Conservation (phyloP, 1,284 basidiomycete genomes). For the Moesziomyces globuligerus region DNA sequence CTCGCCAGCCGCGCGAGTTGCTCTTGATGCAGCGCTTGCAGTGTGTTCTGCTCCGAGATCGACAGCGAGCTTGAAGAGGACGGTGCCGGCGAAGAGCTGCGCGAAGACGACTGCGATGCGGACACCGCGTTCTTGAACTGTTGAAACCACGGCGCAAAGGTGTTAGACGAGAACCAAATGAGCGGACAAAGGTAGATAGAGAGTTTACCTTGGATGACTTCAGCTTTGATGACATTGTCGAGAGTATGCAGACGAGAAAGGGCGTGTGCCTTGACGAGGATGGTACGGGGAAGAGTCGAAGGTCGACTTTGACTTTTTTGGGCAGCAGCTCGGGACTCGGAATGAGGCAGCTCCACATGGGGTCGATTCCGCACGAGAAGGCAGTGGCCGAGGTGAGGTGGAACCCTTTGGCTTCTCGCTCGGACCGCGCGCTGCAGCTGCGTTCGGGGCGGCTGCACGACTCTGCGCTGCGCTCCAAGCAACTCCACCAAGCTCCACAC, state of each 20-base stretch:
- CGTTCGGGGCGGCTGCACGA: no score
- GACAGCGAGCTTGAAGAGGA: neutral
- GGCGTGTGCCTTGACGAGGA: no score
- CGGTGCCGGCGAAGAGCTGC: constrained; percentile 6
- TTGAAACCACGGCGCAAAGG: neutral
- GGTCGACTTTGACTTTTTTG: constrained; percentile 10
- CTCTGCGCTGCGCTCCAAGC: neutral
- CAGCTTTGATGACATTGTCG: constrained; percentile 23
- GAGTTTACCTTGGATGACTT: constrained; percentile 20
- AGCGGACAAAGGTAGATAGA: no score
- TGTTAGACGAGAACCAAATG: constrained; percentile 1
- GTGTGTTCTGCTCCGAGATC: constrained; percentile 14
- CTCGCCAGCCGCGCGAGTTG: constrained; percentile 23
- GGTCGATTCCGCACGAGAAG: constrained; percentile 31
- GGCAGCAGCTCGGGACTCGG: constrained; percentile 17
- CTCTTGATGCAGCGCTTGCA: constrained; percentile 38
- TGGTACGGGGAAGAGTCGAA: no score
- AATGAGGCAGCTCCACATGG: constrained; percentile 15
- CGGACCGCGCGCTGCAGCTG: neutral
- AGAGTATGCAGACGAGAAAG: neutral
- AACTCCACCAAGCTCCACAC: constrained; percentile 1
- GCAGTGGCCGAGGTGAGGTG: constrained; percentile 23
- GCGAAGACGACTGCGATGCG: constrained; percentile 10
- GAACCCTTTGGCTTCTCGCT: constrained; percentile 7
- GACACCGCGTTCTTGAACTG: constrained; percentile 33